These are phyloP conservation scores for Ceratocystis cacaofunesta DNA, from an alignment of 2,329 filamentous ascomycete genomes.

Conservation along the genomic window DNA sequence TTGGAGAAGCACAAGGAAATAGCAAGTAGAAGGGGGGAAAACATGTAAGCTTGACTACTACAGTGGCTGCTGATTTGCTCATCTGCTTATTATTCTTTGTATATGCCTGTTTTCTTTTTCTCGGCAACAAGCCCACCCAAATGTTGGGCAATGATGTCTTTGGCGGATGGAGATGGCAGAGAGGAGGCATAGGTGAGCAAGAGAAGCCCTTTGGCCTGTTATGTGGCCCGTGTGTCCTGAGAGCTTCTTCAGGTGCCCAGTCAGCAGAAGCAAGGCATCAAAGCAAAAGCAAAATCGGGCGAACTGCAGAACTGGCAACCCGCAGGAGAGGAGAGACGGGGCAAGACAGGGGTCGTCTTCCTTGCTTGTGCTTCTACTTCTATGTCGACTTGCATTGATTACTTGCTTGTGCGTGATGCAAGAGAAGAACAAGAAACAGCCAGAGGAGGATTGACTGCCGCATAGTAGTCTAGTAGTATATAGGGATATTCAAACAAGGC, in stretches of 20 bases:
- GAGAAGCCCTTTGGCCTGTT: background rate
- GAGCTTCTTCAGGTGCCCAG: background rate
- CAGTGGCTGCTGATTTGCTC: background rate
- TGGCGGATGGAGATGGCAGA: background rate
- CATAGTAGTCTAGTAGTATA: background rate
- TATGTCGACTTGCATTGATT: background rate
- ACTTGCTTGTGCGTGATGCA: conserved; percentile 2
- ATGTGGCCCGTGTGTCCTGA: background rate
- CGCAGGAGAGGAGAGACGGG: no score
- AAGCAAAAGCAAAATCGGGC: background rate
- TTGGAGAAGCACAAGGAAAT: background rate
- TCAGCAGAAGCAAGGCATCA: background rate
- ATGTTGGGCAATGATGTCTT: background rate
- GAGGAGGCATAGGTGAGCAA: background rate
- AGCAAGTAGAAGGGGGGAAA: background rate
- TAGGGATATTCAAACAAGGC: background rate
- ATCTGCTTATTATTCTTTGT: background rate
- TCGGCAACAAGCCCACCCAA: background rate
- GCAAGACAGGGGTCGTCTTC: background rate
- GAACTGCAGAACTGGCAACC: no score
- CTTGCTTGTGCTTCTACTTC: background rate
- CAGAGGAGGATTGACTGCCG: background rate
- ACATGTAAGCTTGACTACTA: background rate
- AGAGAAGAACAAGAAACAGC: background rate
- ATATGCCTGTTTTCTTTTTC: background rate